Conservation (phyloP, 495 filamentous ascomycete species). For the Lepidopterella palustris region DNA sequence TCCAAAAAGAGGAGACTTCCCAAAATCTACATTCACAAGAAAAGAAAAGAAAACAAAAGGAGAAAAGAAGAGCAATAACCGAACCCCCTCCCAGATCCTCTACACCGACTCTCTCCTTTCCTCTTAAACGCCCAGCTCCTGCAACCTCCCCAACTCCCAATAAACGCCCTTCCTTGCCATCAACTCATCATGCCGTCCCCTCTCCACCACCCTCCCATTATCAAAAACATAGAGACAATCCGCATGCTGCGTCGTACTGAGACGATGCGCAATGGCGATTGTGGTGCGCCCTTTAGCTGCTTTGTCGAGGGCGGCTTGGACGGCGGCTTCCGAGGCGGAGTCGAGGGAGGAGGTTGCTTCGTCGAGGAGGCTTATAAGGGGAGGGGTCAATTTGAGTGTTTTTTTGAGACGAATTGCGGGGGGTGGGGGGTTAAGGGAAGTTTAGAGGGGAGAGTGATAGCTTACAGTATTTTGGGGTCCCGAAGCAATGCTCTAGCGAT, state of each 20-base stretch:
- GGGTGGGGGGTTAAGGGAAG: background rate
- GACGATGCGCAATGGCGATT: constrained; percentile 80
- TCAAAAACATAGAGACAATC: constrained; percentile 78
- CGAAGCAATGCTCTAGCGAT: constrained; percentile 49
- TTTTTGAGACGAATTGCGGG: background rate
- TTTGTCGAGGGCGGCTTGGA: constrained; percentile 48
- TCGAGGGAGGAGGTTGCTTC: constrained; percentile 88
- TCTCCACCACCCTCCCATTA: constrained; percentile 68
- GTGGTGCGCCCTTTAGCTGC: constrained; percentile 50
- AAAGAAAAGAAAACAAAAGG: too few species aligned
- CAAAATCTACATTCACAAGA: too few species aligned
- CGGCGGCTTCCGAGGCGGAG: constrained; percentile 74
- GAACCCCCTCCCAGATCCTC: too few species aligned
- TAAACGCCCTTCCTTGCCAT: constrained; percentile 38
- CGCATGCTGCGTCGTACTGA: constrained; percentile 82
- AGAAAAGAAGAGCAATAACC: too few species aligned
- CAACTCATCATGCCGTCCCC: constrained; percentile 61
- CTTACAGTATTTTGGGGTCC: constrained; percentile 63
- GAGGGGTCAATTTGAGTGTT: background rate
- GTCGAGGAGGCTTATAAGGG: constrained; percentile 53
- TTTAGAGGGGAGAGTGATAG: background rate
- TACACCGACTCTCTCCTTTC: too few species aligned
- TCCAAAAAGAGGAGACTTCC: too few species aligned
- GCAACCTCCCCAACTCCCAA: constrained; percentile 35
- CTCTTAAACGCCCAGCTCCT: constrained; percentile 32